phyloP scores from a whole-genome alignment of 768 basidiomycete species.

The Trametes cubensis region DNA sequence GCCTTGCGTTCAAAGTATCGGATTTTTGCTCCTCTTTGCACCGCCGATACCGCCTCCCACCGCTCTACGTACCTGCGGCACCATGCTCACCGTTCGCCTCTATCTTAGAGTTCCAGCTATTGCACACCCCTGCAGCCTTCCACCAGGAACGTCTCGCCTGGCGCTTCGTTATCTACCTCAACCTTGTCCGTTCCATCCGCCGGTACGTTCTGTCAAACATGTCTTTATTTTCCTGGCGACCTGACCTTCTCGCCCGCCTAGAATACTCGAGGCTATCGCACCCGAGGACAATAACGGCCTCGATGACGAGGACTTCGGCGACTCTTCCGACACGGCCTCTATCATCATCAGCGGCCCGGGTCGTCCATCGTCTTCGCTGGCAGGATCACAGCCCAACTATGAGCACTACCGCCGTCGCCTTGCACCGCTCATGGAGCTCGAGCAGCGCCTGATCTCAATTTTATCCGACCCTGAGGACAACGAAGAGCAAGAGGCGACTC shows the following conservation, averaged over 20 bases:
- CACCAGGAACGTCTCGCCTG: slow-evolving; percentile 81
- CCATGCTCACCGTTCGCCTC: slow-evolving; percentile 23
- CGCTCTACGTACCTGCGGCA: neutral
- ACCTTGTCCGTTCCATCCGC: slow-evolving; percentile 80
- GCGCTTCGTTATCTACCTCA: slow-evolving; percentile 87
- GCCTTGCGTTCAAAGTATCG: slow-evolving; percentile 8
- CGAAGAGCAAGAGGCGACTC: slow-evolving; percentile 55
- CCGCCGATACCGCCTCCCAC: slow-evolving; percentile 10
- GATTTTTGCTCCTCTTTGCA: slow-evolving; percentile 4
- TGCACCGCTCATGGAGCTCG: slow-evolving; percentile 70
- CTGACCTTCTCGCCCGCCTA: slow-evolving; percentile 30
- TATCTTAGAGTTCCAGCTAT: slow-evolving; percentile 74
- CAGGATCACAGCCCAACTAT: slow-evolving; percentile 56
- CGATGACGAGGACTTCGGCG: slow-evolving; percentile 61
- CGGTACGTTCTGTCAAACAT: slow-evolving; percentile 45
- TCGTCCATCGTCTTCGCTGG: slow-evolving; percentile 50
- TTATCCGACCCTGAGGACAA: slow-evolving; percentile 75
- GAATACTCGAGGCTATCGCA: slow-evolving; percentile 75
- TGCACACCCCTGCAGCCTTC: slow-evolving; percentile 78
- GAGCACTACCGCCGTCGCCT: slow-evolving; percentile 63
- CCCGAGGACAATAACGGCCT: slow-evolving; percentile 58
- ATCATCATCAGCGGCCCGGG: slow-evolving; percentile 44
- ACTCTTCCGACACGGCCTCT: slow-evolving; percentile 52
- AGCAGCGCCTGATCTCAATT: slow-evolving; percentile 66
- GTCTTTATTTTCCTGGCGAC: slow-evolving; percentile 6